Evolutionary conservation across 2,329 filamentous ascomycete species (phyloP).

Genomic region (Colletotrichum coccodes): DNA sequence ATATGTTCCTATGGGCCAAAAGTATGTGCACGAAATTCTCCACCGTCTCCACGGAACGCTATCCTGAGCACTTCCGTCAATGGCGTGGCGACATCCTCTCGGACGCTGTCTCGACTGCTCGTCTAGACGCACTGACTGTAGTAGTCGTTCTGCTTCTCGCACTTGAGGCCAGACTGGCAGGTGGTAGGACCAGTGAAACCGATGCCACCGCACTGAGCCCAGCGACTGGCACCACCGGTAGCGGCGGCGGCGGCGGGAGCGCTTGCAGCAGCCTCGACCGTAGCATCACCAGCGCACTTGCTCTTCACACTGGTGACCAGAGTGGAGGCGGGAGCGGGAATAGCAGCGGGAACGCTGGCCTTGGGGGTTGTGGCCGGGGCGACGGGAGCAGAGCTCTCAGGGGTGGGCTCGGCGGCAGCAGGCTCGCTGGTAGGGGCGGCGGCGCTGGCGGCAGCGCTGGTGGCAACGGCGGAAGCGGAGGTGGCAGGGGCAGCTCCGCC

Average conservation of each 20-base stretch:
- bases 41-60: not conserved
- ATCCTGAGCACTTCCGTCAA: not conserved
- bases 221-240: conserved; percentile 38
- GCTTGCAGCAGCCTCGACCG: conserved; percentile 4
- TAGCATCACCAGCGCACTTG: conserved; percentile 10
- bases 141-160: conserved; percentile 49
- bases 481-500: conserved; percentile 13
- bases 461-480: not conserved
- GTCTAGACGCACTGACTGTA: conserved; percentile 53
- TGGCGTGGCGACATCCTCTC: too few relatives aligned
- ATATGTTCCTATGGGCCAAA: conserved; percentile 7
- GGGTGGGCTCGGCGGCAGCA: conserved; percentile 1
- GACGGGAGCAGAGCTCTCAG: conserved; percentile 6
- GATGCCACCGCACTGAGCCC: conserved; percentile 50
- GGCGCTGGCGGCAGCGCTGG: not conserved
- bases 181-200: conserved; percentile 47
- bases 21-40: conserved; percentile 26
- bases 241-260: conserved; percentile 11
- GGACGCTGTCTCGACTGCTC: too few relatives aligned
- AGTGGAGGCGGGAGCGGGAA: conserved; percentile 7
- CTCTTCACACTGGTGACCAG: conserved; percentile 21
- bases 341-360: not conserved
- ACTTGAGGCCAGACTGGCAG: conserved; percentile 47
- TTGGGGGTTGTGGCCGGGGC: not conserved
- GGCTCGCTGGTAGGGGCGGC: conserved; percentile 13